These are phyloP conservation scores for Xylariaceae sp. DNA, from an alignment of 2,329 filamentous ascomycete genomes.

Conservation along the genomic window DNA sequence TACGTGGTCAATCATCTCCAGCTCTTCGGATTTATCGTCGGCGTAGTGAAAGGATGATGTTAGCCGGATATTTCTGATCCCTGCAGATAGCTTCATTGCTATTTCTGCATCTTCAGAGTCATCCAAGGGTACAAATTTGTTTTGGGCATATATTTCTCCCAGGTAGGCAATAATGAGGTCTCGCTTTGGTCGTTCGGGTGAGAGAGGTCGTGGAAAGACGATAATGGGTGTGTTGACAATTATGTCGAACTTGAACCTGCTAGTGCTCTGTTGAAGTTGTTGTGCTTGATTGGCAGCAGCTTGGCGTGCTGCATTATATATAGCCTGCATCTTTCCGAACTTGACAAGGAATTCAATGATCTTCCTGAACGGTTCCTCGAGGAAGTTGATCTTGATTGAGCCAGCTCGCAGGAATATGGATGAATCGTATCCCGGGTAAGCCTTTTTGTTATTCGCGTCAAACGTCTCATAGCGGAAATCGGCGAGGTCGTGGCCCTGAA, in stretches of 20 bases:
- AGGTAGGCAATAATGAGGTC: constrained; percentile 90
- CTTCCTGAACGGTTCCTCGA: constrained; percentile 95
- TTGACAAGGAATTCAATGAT: constrained; percentile 98
- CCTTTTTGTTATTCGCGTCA: constrained; percentile 62
- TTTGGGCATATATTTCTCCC: constrained; percentile 95
- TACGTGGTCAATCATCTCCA: constrained; percentile 96
- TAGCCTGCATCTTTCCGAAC: constrained; percentile 98
- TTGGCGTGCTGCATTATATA: constrained; percentile 94
- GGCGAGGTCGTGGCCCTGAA: constrained; percentile 90
- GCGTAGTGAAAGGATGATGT: constrained; percentile 86
- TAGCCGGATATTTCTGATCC: constrained; percentile 86
- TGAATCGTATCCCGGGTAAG: constrained; percentile 92
- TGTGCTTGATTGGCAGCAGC: constrained; percentile 91
- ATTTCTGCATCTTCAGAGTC: constrained; percentile 69
- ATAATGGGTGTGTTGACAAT: constrained; percentile 93
- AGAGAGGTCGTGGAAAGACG: constrained; percentile 79
- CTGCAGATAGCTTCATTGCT: constrained; percentile 85
- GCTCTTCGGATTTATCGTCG: constrained; percentile 68
- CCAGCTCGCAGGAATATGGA: constrained; percentile 87
- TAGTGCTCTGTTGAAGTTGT: constrained; percentile 85
- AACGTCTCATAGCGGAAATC: constrained; percentile 98
- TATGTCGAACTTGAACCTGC: constrained; percentile 90
- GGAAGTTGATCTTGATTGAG: constrained; percentile 93
- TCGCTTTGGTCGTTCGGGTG: constrained; percentile 64
- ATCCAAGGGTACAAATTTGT: constrained; percentile 82